Evolutionary conservation across 192 early-diverging fungal species (phyloP), one percentile per base, ranked within the genome.

Genomic region (Gigaspora rosea): DNA sequence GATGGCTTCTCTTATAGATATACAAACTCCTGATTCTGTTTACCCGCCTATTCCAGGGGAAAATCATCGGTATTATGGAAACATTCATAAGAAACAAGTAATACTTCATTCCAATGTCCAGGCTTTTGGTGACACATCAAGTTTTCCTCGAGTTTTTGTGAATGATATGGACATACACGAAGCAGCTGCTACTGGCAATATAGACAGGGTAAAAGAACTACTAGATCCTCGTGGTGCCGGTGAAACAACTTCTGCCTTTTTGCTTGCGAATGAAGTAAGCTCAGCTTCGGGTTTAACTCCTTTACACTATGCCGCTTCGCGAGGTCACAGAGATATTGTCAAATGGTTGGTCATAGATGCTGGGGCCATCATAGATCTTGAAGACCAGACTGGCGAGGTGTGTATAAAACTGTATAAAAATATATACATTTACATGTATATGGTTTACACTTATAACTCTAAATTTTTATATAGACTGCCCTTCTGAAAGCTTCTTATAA

Each of bases 381-480:
- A 81, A 46, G 91, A 94, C 50, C 83, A 82, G 41, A 92, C 92
- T 68, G 88, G 89, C 33, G 92, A 92, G 85, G 91, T 90, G 83
- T 62, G 73, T 76, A 7, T 15, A 56, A 18, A 54, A 18, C 3
- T 16, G 9, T 54, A 1, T 5, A 56, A 50, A 3, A 22, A 35
- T 32, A 27, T 27, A 27, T 27, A 27, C 27, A 27, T 27, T 27
- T 27, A 0, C 27, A 27, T 27, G 1, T 0, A 27, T 27, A 27
- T 27, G 27, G 27, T 27, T 27, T 27, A 27, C 27, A 27, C 27
- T 27, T 27, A 27, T n/a, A n/a, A n/a, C 27, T 27, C 27, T 27
- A 9, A 56, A 51, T 52, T 32, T 32, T 61, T 54, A 18, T 81
- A 16, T 46, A 94, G 90, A 93, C 91, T 33, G 85, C 93, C 5